These are phyloP conservation scores for Rosellinia necatrix DNA, from an alignment of 2,329 filamentous ascomycete species.

Conservation along the genomic window DNA sequence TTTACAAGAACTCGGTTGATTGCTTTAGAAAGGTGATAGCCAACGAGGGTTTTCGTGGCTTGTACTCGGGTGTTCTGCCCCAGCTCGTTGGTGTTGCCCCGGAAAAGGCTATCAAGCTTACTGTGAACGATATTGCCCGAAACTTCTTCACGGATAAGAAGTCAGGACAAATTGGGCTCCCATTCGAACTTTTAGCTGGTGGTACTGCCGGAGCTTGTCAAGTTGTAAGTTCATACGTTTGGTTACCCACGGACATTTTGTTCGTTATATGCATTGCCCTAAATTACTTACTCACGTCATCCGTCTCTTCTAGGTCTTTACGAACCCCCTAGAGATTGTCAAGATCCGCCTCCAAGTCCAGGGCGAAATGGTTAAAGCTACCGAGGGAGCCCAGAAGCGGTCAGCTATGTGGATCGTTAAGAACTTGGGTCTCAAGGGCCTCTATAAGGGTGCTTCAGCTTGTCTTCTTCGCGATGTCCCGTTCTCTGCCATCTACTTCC, in stretches of 20 bases:
- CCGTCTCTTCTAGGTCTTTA: slow-evolving; percentile 68
- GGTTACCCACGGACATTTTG: background rate
- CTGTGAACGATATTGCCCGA: slow-evolving; percentile 93
- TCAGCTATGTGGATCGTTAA: slow-evolving; percentile 98
- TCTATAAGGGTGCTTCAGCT: slow-evolving; percentile 96
- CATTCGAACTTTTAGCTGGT: slow-evolving; percentile 82
- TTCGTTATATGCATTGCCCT: background rate
- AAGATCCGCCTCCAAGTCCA: slow-evolving; percentile 98
- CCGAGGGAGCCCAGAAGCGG: slow-evolving; percentile 80
- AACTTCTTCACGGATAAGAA: slow-evolving; percentile 74
- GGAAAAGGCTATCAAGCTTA: slow-evolving; percentile 99
- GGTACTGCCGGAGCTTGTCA: slow-evolving; percentile 90
- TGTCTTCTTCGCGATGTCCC: slow-evolving; percentile 95
- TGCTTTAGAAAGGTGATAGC: slow-evolving; percentile 91
- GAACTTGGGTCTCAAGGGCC: slow-evolving; percentile 88
- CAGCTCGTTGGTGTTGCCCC: slow-evolving; percentile 98
- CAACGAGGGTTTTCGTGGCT: slow-evolving; percentile 85
- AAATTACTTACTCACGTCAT: slow-evolving; percentile 19
- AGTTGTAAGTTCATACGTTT: slow-evolving; percentile 69
- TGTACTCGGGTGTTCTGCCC: slow-evolving; percentile 94
- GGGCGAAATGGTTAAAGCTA: slow-evolving; percentile 88
- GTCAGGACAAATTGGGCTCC: slow-evolving; percentile 71
- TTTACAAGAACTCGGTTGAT: slow-evolving; percentile 98
- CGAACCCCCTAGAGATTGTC: slow-evolving; percentile 97
- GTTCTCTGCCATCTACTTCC: slow-evolving; percentile 99